Evolutionary conservation across 257 asterid genomes (phyloP).

Genomic region (Verbascum thapsus): DNA sequence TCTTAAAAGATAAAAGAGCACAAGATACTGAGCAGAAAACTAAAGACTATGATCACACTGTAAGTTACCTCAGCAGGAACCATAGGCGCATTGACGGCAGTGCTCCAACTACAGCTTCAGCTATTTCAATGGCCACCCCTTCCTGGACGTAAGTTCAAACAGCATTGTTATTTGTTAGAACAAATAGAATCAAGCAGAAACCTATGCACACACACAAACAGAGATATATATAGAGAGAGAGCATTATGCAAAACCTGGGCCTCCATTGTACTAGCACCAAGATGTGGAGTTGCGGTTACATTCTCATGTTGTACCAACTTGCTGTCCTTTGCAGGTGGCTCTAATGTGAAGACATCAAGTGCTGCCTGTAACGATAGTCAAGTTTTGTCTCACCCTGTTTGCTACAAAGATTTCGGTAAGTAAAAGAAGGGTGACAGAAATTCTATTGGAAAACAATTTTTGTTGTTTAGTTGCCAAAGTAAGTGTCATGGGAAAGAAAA

Average conservation of each 20-base stretch:
- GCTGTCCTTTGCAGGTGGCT: slow-evolving; percentile 71
- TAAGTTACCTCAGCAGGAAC: slow-evolving; percentile 70
- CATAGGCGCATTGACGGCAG: slow-evolving; percentile 86
- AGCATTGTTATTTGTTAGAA: slow-evolving; percentile 15
- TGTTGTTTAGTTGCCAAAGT: too few relatives aligned
- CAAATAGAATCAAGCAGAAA: neutral
- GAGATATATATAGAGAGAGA: neutral
- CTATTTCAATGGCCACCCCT: slow-evolving; percentile 78
- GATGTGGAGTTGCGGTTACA: slow-evolving; percentile 76
- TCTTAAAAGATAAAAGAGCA: neutral
- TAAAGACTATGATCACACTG: neutral
- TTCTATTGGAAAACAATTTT: too few relatives aligned
- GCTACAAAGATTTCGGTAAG: too few relatives aligned
- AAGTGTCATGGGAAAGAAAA: too few relatives aligned
- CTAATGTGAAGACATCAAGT: slow-evolving; percentile 80
- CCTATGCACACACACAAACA: neutral
- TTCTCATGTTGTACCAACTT: slow-evolving; percentile 64
- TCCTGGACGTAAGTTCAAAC: slow-evolving; percentile 42
- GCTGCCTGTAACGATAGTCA: slow-evolving; percentile 53
- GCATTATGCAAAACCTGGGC: slow-evolving; percentile 57
- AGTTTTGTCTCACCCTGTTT: neutral
- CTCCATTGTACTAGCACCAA: slow-evolving; percentile 78
- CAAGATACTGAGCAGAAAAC: too few relatives aligned
- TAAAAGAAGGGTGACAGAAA: too few relatives aligned
- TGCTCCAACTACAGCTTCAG: slow-evolving; percentile 86